Evolutionary conservation across 768 basidiomycete genomes (phyloP), one percentile per base, ranked within the genome.

Genomic region (Tephrocybe rancida): DNA sequence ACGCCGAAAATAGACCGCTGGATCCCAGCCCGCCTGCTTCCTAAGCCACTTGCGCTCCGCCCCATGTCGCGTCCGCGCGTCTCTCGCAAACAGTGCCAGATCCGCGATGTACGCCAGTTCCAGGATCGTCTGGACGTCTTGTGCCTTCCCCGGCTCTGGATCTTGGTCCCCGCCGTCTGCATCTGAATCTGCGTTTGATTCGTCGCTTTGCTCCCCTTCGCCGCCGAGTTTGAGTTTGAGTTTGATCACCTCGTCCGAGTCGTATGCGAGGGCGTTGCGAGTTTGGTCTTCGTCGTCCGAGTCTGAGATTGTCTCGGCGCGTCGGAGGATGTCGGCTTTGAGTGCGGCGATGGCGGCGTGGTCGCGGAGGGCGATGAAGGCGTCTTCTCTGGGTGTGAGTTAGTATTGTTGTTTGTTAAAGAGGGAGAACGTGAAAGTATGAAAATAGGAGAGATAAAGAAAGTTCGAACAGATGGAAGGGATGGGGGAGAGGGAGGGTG

Each of bases 311-410:
- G 76, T 82, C 61, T 94, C 88, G 0, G 83, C 87, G 3, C 88
- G 79, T 24, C 90, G 82, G 13, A 95, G 75, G 60, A 95, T 95
- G 49, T 90, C 87, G 1, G 83, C 83, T 63, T 95, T 94, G 82
- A 95, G 88, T 58, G 86, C 72, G 37, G 86, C 85, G n/a, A 83
- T 76, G 62, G 81, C 81, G 1, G 75, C 68, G 5, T 76, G 78
- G 61, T 94, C 89, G 13, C 77, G 75, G 7, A 85, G 65, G 13
- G 82, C 61, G 16, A 64, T 62, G n/a, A 62, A 59, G 13, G 71
- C 73, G 25, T 83, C 78, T 29, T 78, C 76, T 19, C 84, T 84
- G 44, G 25, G 45, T 37, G 4, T 16, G 11, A 37, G 8, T 30
- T 13, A 30, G 29, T 30, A 6, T 13, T 5, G 29, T 30, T 6